These are phyloP conservation scores for Piper betle DNA, from an alignment of 164 flowering plant genomes.

Conservation along the genomic window DNA sequence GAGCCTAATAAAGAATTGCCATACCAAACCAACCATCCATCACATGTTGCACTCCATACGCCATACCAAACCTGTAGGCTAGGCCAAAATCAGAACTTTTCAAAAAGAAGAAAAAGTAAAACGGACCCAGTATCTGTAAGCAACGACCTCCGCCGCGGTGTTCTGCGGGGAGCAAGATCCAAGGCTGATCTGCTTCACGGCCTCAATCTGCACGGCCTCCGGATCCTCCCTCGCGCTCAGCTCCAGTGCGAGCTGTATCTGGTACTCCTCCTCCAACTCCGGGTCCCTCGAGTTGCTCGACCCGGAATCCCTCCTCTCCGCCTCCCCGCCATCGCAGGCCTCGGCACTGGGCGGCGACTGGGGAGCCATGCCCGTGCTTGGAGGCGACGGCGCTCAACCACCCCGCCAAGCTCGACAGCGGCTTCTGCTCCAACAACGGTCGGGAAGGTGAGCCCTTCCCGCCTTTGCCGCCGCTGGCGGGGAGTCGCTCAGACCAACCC, in stretches of 20 bases:
- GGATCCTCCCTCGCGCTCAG: constrained; percentile 96
- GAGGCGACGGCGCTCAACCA: constrained; percentile 71
- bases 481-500: constrained; percentile 15
- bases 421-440: constrained; percentile 35
- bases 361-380: constrained; percentile 41
- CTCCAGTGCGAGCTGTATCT: constrained; percentile 86
- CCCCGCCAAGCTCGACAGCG: constrained; percentile 46
- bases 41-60: no score
- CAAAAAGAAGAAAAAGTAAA: not conserved
- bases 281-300: constrained; percentile 55
- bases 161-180: constrained; percentile 65
- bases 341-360: constrained; percentile 42
- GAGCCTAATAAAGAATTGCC: no score
- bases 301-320: constrained; percentile 35
- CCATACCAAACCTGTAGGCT: no score
- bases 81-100: not conserved
- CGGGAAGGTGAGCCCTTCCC: constrained; percentile 23
- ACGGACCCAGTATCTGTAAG: constrained; percentile 90
- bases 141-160: constrained; percentile 76
- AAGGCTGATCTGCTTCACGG: constrained; percentile 91
- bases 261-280: constrained; percentile 84
- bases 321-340: constrained; percentile 31
- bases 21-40: no score
- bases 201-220: constrained; percentile 92
- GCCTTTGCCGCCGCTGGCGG: constrained; percentile 3